These are phyloP conservation scores for Suhomyces coccinellae DNA, from an alignment of 1,139 yeast genomes.

Conservation along the genomic window DNA sequence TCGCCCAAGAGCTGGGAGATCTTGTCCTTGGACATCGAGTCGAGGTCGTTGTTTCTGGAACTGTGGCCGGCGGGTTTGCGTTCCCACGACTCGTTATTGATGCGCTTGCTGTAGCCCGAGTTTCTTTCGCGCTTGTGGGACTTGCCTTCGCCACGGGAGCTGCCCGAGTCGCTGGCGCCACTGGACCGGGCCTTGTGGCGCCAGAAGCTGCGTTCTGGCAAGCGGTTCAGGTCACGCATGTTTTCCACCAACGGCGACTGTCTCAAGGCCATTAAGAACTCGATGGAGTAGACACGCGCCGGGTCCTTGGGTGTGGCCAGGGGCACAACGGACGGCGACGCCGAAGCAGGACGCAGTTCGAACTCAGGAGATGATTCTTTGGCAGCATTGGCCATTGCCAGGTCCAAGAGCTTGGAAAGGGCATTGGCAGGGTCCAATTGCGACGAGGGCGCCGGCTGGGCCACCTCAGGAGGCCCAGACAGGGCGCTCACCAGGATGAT, in stretches of 20 bases:
- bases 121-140: slow-evolving; percentile 16
- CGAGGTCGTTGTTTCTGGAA: slow-evolving; percentile 26
- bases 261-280: slow-evolving; percentile 35
- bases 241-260: slow-evolving; percentile 37
- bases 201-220: slow-evolving; percentile 51
- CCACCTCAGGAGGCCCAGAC: slow-evolving; percentile 10
- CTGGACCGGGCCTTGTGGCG: slow-evolving; percentile 18
- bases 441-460: slow-evolving; percentile 6
- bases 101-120: slow-evolving; percentile 17
- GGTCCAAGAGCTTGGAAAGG: slow-evolving; percentile 40
- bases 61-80: slow-evolving; percentile 28
- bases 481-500: slow-evolving; percentile 22
- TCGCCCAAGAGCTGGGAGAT: slow-evolving; percentile 39
- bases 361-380: slow-evolving; percentile 47
- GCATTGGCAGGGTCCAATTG: slow-evolving; percentile 37
- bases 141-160: slow-evolving; percentile 11
- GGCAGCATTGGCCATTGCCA: slow-evolving; percentile 48
- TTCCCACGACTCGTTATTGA: slow-evolving; percentile 31
- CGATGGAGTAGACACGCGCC: slow-evolving; percentile 38
- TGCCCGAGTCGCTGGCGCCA: slow-evolving; percentile 2
- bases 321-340: slow-evolving; percentile 17
- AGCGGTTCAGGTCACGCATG: slow-evolving; percentile 24
- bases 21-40: slow-evolving; percentile 30
- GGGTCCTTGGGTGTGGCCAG: slow-evolving; percentile 8
- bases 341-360: slow-evolving; percentile 22